These are phyloP conservation scores for Penicillium italicum DNA, from an alignment of 2,329 filamentous ascomycete genomes.

Conservation along the genomic window DNA sequence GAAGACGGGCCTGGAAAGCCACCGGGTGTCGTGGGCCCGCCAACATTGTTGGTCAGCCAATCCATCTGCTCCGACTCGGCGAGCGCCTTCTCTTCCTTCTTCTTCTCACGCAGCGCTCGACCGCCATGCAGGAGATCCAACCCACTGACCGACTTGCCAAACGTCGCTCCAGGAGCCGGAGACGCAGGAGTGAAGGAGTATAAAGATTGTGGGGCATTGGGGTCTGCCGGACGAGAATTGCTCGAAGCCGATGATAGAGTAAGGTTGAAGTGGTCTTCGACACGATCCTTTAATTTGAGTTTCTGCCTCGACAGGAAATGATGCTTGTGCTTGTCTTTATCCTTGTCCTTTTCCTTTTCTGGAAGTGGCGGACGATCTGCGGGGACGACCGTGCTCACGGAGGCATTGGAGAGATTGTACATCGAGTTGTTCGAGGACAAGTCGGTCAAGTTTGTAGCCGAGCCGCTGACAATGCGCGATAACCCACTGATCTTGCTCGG, in stretches of 20 bases:
- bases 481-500: conserved; percentile 56
- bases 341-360: conserved; percentile 42
- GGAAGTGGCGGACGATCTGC: conserved; percentile 37
- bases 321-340: conserved; percentile 54
- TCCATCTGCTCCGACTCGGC: conserved; percentile 39
- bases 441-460: conserved; percentile 58
- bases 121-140: conserved; percentile 75
- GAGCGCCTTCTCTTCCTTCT: conserved; percentile 63
- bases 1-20: conserved; percentile 38
- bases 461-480: conserved; percentile 56
- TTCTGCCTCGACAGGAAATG: conserved; percentile 65
- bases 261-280: conserved; percentile 54
- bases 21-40: conserved; percentile 24
- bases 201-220: conserved; percentile 59
- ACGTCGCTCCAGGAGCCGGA: conserved; percentile 58
- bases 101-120: conserved; percentile 74
- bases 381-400: conserved; percentile 59
- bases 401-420: conserved; percentile 60
- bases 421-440: conserved; percentile 51
- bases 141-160: conserved; percentile 78
- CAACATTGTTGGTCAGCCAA: conserved; percentile 28
- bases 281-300: conserved; percentile 58
- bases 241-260: conserved; percentile 63
- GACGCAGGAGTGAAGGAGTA: conserved; percentile 66
- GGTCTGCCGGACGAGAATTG: conserved; percentile 62